A percentile compares a stretch with the other conserved stretches of the same genome.
Conservation (phyloP, 129 eudicot genomes). For the Ambrosia trifida region DNA sequence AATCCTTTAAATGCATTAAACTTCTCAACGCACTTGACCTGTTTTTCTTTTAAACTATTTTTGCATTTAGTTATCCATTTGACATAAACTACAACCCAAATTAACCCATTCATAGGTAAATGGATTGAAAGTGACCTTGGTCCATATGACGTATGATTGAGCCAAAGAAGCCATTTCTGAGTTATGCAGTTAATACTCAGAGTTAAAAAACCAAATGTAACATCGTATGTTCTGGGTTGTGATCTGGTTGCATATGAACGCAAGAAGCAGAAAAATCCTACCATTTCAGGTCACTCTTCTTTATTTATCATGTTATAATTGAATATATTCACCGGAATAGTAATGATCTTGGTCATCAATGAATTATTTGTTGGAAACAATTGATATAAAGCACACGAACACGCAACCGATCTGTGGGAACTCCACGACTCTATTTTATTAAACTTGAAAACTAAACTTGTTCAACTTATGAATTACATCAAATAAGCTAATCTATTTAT, state of each 20-base stretch:
- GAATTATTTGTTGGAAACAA: too few species aligned
- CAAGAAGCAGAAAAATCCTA: conserved; percentile 71
- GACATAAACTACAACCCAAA: neutral
- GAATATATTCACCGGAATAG: neutral
- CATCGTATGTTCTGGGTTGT: conserved; percentile 79
- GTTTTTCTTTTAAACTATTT: neutral
- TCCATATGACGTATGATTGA: neutral
- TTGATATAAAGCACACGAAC: too few species aligned
- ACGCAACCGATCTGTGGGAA: too few species aligned
- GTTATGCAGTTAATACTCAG: conserved; percentile 38
- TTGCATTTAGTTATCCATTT: too few species aligned
- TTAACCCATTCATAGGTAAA: neutral
- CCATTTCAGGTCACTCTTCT: conserved; percentile 66
- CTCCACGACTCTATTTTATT: too few species aligned
- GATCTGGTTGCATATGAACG: conserved; percentile 92
- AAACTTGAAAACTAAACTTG: too few species aligned
- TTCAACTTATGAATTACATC: too few species aligned
- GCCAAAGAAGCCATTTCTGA: neutral
- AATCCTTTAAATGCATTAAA: neutral
- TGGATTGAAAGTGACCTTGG: neutral
- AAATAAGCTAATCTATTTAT: too few species aligned
- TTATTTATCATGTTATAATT: neutral
- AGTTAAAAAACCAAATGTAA: conserved; percentile 58
- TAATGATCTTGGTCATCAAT: neutral
- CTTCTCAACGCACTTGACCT: neutral